Base-by-base conservation (phyloP, 495 filamentous ascomycete species). In the Aspergillus taichungensis region DNA sequence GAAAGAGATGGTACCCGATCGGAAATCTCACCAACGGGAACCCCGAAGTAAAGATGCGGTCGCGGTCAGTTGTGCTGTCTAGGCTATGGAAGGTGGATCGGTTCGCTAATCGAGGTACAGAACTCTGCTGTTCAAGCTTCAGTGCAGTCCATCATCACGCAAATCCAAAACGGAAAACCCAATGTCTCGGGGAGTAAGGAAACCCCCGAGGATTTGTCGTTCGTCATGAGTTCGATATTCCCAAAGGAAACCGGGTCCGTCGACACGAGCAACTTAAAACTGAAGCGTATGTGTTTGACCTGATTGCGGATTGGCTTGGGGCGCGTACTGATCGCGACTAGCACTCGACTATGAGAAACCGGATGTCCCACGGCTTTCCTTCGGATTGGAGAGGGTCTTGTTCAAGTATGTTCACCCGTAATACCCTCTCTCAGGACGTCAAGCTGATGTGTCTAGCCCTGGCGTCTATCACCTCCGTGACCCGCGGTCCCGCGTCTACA, bases 391-490 rank as follows among this genome's bases (percentile, higher is more conserved):
- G 40, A 76, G 92, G 34, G 92, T 92, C 31, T 68, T 98, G 5
- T 98, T 98, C 73, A 98, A 96, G 77, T 79, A 64, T 52, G 70
- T 55, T 18, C 6, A 11, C 6, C 5, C 10, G 6, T 33, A 13
- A 12, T 3, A 29, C 10, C 31, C 31, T 7, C 27, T 13, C 6
- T 5, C 14, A 8, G 32, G 12, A 34, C 8, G 32, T 46, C n/a
- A 46, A 49, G 5, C 35, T 24, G 6, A 6, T 32, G 31, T 6
- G 31, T 40, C n/a, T 34, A 82, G 76, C 61, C 87, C 89, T 4
- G 91, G 92, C 13, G 84, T 95, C 28, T 95, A 95, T 58, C 80
- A 85, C 30, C 78, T 99, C 28, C 88, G 91, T 56, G 94, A 97
- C 57, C 84, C 86, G 14, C 76, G 87, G 41, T 89, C 94, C 31